Evolutionary conservation across 225 moss, liverwort and hornwort species (phyloP), one percentile per base, ranked within the genome.

Genomic region (Marchantia polymorpha): DNA sequence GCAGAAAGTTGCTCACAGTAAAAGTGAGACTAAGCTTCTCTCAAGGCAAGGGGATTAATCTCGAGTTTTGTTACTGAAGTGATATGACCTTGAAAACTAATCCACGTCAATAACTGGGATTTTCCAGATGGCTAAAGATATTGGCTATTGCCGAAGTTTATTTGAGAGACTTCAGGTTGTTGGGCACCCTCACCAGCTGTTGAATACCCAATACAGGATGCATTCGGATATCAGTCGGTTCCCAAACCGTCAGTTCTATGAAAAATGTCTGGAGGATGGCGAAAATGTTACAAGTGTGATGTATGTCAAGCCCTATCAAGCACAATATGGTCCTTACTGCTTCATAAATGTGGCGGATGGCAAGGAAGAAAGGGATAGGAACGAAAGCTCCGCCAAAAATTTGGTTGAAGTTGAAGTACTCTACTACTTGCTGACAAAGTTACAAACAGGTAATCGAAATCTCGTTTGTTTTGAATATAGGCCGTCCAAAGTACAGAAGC

Each of bases 181-280:
- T 8, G 23, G 53, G 6, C 89, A 89, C 79, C 81, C 82, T 16
- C 81, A 83, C 61, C 83, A 84, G 47, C 30, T 90, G 25, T 74
- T 91, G 54, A 78, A 88, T 39, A 64, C 74, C 50, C 86, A 90
- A 50, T 89, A 88, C 70, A 78, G 90, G 25, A 91, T 88, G 88
- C 84, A 89, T 59, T 83, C 86, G 2, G 51, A 79, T 48, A 86
- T 85, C 75, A 74, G 87, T 54, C n/a, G n/a, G 10, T 90, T 89
- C 55, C 88, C 89, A 15, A 90, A 91, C 58, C 51, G 26, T 9
- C 59, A 82, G 63, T 88, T 93, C 48, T 90, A 88, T 61, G 10
- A 29, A 29, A 82, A 83, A 3, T 48, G 55, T n/a, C 31, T 89
- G 15, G 25, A 77, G 63, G 80, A 89, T 73, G 89, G 81, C 39